phyloP scores from a whole-genome alignment of 169 alveolate genomes.

The Pseudocohnilembus persalinus region DNA sequence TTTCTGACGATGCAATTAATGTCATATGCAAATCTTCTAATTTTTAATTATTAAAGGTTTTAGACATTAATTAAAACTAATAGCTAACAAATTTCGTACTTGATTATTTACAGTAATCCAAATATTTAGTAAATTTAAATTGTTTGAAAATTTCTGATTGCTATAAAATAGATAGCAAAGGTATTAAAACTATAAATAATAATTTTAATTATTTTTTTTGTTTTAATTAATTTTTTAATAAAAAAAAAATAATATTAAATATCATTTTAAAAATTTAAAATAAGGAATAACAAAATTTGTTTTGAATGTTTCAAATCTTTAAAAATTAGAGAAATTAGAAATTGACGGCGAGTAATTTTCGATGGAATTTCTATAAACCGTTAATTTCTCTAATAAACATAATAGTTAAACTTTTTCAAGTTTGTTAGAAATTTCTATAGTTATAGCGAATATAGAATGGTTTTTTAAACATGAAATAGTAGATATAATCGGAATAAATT shows the following conservation, averaged over 20 bases:
- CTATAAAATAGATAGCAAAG: not conserved
- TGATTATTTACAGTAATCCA: not conserved
- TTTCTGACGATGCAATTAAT: not conserved
- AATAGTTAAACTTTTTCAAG: conserved; percentile 1
- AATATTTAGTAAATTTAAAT: too few species aligned
- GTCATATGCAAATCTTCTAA: not conserved
- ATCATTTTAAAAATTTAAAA: not conserved
- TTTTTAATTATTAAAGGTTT: too few species aligned
- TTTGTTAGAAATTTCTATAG: not conserved
- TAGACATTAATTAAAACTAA: not conserved
- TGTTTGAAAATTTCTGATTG: not conserved
- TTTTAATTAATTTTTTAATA: not conserved
- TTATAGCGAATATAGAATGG: not conserved
- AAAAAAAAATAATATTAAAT: not conserved
- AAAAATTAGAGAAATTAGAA: not conserved
- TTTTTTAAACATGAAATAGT: conserved; percentile 6
- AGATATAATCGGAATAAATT: not conserved
- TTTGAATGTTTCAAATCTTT: not conserved
- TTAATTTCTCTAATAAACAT: conserved; percentile 2
- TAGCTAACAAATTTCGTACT: not conserved
- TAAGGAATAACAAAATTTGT: not conserved
- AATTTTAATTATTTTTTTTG: not conserved
- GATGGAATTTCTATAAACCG: not conserved
- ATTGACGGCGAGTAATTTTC: conserved; percentile 1
- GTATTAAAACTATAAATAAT: not conserved